phyloP scores from a whole-genome alignment of 148 eudicot species.

The Amaranthus cruentus region DNA sequence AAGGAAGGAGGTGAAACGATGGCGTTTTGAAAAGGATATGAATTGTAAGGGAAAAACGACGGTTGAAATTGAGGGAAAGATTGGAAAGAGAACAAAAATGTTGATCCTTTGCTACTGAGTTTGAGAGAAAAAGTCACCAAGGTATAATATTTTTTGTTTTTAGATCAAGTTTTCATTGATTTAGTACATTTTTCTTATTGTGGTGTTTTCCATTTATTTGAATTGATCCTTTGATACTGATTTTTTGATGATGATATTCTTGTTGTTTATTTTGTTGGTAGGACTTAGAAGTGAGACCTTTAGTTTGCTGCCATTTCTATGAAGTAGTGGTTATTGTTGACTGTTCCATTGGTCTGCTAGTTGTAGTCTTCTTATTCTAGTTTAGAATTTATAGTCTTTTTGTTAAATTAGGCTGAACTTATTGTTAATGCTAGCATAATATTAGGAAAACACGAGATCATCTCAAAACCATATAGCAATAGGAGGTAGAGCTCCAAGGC shows the following conservation, averaged over 20 bases:
- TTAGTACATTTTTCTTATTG: neutral
- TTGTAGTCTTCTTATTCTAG: neutral
- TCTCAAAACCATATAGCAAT: too few relatives aligned
- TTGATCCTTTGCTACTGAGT: constrained; percentile 44
- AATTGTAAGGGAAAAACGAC: constrained; percentile 25
- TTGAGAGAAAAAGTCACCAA: constrained; percentile 54
- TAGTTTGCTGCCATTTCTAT: neutral
- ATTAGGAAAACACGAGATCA: too few relatives aligned
- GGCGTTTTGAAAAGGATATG: constrained; percentile 75
- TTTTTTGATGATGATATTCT: neutral
- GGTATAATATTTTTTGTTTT: constrained; percentile 31
- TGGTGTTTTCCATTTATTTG: neutral
- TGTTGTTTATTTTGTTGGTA: neutral
- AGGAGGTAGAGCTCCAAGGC: too few relatives aligned
- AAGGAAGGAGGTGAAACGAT: constrained; percentile 66
- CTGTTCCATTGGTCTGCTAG: neutral
- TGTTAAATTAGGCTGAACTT: too few relatives aligned
- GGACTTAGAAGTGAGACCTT: too few relatives aligned
- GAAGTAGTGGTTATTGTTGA: neutral
- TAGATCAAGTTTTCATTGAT: neutral
- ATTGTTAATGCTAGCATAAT: too few relatives aligned
- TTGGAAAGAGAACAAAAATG: constrained; percentile 42
- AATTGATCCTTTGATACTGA: neutral
- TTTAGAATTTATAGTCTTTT: too few relatives aligned
- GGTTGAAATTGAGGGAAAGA: constrained; percentile 45